Conservation (phyloP, 2,329 filamentous ascomycete genomes). For the Immersiporthe knoxdaviesiana region DNA sequence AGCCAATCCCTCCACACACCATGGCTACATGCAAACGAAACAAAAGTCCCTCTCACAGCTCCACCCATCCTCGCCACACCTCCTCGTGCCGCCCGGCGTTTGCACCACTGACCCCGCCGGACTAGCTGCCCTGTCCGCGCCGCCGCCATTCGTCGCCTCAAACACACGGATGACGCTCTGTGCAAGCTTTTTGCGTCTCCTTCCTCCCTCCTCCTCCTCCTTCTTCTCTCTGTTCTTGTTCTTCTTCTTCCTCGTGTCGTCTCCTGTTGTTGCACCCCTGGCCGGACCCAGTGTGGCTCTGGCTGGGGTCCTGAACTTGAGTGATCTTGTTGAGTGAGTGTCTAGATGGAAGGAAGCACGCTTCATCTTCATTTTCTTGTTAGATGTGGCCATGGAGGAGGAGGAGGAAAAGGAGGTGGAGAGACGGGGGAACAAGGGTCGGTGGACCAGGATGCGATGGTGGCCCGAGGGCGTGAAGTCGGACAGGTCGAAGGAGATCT, state of each 20-base stretch:
- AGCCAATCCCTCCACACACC: not conserved
- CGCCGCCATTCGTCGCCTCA: not conserved
- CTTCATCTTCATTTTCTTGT: constrained; percentile 10
- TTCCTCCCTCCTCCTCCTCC: not conserved
- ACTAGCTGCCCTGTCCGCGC: constrained; percentile 28
- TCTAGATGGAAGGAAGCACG: constrained; percentile 30
- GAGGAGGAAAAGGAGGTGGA: not conserved
- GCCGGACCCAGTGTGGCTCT: not conserved
- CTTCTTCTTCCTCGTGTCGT: not conserved
- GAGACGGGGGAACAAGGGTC: constrained; percentile 14
- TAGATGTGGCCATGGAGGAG: not conserved
- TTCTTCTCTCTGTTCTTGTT: no score
- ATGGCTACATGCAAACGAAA: constrained; percentile 55
- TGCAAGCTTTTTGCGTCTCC: constrained; percentile 7
- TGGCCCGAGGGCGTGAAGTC: constrained; percentile 32
- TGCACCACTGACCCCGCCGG: constrained; percentile 38
- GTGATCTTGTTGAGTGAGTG: constrained; percentile 14
- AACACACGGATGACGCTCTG: constrained; percentile 19
- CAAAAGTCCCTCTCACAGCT: constrained; percentile 62
- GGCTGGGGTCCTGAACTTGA: constrained; percentile 7
- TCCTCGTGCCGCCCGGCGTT: constrained; percentile 55
- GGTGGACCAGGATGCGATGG: constrained; percentile 16
- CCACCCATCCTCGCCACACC: constrained; percentile 60
- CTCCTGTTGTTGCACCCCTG: no score
- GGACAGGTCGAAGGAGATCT: constrained; percentile 42